A percentile compares a stretch with the other conserved stretches of the same genome.
Evolutionary conservation across 345 rosid genomes (phyloP).

Genomic region (Orychophragmus violaceus): DNA sequence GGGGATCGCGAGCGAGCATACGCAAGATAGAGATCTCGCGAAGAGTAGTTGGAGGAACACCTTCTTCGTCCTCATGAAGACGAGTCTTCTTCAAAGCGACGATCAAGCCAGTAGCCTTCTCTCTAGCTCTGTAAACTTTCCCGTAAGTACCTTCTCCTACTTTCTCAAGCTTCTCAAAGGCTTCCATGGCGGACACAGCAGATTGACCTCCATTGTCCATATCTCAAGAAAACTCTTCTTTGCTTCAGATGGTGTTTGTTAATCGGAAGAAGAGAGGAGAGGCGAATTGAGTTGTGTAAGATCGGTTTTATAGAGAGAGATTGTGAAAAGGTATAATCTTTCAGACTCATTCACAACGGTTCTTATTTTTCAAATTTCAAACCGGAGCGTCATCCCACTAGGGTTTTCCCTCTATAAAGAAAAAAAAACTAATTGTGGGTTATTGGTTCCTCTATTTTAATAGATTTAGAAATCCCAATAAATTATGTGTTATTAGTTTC

Average conservation of each 20-base stretch:
- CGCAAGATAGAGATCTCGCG: slow-evolving; percentile 98
- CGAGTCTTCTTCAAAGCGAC: slow-evolving; percentile 98
- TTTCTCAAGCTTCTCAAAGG: slow-evolving; percentile 93
- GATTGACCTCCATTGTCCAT: slow-evolving; percentile 36
- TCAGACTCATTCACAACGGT: slow-evolving; percentile 12
- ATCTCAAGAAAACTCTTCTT: not conserved
- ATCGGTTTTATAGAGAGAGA: slow-evolving; percentile 6
- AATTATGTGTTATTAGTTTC: too few species aligned
- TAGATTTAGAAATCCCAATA: too few species aligned
- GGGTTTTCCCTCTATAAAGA: not conserved
- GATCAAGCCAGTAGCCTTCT: slow-evolving; percentile 81
- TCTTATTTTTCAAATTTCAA: slow-evolving; percentile 19
- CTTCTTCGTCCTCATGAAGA: slow-evolving; percentile 96
- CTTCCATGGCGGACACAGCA: slow-evolving; percentile 66
- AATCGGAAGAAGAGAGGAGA: slow-evolving; percentile 8
- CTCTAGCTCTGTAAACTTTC: slow-evolving; percentile 89
- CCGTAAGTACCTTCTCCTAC: slow-evolving; percentile 99
- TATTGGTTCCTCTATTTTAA: too few species aligned
- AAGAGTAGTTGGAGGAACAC: slow-evolving; percentile 97
- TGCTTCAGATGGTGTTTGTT: not conserved
- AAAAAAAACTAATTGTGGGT: too few species aligned
- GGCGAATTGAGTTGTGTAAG: not conserved
- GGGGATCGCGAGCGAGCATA: slow-evolving; percentile 96
- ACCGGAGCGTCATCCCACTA: slow-evolving; percentile 6
- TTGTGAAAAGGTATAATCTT: not conserved